phyloP scores from a whole-genome alignment of 179 eudicot genomes.

The Spergularia azorica region DNA sequence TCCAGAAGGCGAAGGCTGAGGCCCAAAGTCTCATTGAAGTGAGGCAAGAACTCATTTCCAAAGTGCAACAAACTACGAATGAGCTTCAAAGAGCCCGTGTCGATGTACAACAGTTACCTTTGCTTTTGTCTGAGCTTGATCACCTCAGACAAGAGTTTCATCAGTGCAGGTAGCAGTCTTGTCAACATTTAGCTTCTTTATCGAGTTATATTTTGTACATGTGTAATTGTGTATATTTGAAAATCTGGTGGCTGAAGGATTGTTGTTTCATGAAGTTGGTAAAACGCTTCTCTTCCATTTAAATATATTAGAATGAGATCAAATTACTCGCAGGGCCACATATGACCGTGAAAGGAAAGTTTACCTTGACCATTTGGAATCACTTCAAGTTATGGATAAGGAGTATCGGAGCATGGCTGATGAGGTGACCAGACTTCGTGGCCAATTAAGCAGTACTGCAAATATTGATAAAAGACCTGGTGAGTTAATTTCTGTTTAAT shows the following conservation, averaged over 20 bases:
- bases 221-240: not conserved
- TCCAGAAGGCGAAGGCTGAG: constrained; percentile 77
- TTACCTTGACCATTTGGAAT: constrained; percentile 84
- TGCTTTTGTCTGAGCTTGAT: constrained; percentile 72
- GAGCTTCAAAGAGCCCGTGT: constrained; percentile 74
- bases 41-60: constrained; percentile 77
- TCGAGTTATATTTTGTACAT: not conserved
- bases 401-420: constrained; percentile 83
- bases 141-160: constrained; percentile 87
- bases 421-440: constrained; percentile 91
- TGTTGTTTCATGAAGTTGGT: not conserved
- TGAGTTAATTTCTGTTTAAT: constrained; percentile 19
- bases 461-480: constrained; percentile 66
- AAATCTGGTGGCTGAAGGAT: constrained; percentile 11
- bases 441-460: constrained; percentile 65
- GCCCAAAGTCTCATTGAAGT: constrained; percentile 75
- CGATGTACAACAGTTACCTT: constrained; percentile 73
- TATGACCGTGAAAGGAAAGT: constrained; percentile 92
- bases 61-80: constrained; percentile 56
- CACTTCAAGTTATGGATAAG: constrained; percentile 96
- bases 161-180: constrained; percentile 74
- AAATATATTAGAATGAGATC: constrained; percentile 1
- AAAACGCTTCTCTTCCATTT: not conserved
- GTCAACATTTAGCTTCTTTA: not conserved
- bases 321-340: constrained; percentile 56